These are phyloP conservation scores for Zelopaecilomyces penicillatus DNA, from an alignment of 2,329 filamentous ascomycete species.

Conservation along the genomic window DNA sequence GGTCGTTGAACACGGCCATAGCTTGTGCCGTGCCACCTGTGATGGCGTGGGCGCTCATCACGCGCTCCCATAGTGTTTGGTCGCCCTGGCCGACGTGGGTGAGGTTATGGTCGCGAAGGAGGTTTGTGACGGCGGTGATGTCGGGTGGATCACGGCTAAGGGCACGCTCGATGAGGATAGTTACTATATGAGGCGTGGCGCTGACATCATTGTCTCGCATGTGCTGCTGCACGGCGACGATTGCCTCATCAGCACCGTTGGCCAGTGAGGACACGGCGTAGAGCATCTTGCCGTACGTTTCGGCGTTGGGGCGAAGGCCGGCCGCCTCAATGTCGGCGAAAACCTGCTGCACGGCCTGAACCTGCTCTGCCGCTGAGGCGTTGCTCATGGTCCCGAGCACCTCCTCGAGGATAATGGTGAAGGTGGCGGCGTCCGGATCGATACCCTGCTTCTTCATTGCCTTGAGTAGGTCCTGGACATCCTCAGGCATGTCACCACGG, in stretches of 20 bases:
- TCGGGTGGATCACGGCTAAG: slow-evolving; percentile 52
- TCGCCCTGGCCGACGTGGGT: slow-evolving; percentile 34
- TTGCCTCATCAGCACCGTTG: slow-evolving; percentile 36
- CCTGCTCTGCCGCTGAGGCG: slow-evolving; percentile 39
- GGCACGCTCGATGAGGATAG: slow-evolving; percentile 61
- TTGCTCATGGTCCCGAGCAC: slow-evolving; percentile 36
- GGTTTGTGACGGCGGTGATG: slow-evolving; percentile 46
- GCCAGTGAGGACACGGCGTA: slow-evolving; percentile 35
- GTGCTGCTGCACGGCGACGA: slow-evolving; percentile 53
- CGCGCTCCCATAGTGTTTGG: slow-evolving; percentile 60
- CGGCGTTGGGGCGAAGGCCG: slow-evolving; percentile 50
- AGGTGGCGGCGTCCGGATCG: slow-evolving; percentile 58
- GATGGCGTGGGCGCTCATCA: slow-evolving; percentile 58
- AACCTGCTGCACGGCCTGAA: slow-evolving; percentile 41
- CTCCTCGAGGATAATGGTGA: slow-evolving; percentile 62
- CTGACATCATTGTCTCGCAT: slow-evolving; percentile 47
- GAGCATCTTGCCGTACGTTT: slow-evolving; percentile 63
- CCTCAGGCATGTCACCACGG: slow-evolving; percentile 35
- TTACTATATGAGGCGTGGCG: slow-evolving; percentile 61
- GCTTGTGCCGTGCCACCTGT: slow-evolving; percentile 42
- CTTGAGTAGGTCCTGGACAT: slow-evolving; percentile 44
- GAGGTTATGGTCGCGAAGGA: slow-evolving; percentile 51
- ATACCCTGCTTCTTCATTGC: slow-evolving; percentile 51
- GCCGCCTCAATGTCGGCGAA: slow-evolving; percentile 49
- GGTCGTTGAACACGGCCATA: slow-evolving; percentile 38